Conservation (phyloP, 305 asterid genomes). For the Solanum hybrid region DNA sequence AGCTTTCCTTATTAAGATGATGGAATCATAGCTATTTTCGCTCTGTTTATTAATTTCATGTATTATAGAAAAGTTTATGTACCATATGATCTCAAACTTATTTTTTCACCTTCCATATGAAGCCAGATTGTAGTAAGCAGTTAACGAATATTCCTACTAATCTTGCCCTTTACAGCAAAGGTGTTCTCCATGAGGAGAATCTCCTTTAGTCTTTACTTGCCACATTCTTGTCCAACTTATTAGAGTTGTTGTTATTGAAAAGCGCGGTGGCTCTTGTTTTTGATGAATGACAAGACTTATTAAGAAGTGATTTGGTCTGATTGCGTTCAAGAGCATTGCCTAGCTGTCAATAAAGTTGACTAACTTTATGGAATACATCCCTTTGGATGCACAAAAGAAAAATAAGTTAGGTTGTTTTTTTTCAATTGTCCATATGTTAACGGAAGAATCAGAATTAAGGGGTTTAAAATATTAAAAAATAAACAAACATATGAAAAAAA, state of each 20-base stretch:
- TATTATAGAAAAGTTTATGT: background rate
- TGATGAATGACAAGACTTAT: no score
- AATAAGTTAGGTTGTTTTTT: no score
- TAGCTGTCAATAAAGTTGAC: background rate
- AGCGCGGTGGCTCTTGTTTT: background rate
- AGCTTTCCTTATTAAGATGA: conserved; percentile 67
- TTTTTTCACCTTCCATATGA: background rate
- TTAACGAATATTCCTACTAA: background rate
- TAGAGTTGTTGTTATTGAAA: background rate
- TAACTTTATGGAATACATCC: background rate
- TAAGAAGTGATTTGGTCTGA: background rate
- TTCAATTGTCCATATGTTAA: background rate
- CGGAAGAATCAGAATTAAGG: background rate
- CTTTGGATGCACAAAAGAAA: background rate
- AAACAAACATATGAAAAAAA: background rate
- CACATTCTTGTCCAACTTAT: background rate
- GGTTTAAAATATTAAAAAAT: background rate
- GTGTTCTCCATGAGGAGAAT: background rate
- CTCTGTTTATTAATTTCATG: background rate
- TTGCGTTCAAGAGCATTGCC: background rate
- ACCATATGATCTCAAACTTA: background rate
- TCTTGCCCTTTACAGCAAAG: background rate
- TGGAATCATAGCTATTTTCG: conserved; percentile 31
- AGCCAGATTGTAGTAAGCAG: background rate
- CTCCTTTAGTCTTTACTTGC: background rate